Base-by-base conservation (phyloP, 2,329 filamentous ascomycete genomes). In the Ophiocordyceps camponoti-floridani region DNA sequence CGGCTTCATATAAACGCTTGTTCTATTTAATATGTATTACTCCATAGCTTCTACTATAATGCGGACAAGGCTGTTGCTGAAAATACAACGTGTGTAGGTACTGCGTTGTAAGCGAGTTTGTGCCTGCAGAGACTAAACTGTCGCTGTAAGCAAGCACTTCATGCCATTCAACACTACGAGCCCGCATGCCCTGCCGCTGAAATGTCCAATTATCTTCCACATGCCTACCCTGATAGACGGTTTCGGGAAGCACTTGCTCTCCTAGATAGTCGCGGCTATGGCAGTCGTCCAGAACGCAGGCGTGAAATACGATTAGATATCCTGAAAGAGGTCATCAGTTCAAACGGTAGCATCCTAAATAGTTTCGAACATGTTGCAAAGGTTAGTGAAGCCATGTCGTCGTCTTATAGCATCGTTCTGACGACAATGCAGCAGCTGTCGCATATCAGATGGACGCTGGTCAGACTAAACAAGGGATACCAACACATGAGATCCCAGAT, bases 241-340 rank as follows among this genome's bases (percentile, higher is more conserved):
- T 94, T 96, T 52, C 77, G 86, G 51, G 84, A 94, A 66, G 81
- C 87, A 13, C 66, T 98, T 28, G 69, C 75, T 44, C 76, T 91
- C 1, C 66, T 96, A 18, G 89, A 95, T 61, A 66, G 75, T 43
- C 74, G 84, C 33, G 71, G 72, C 1, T 61, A 87, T 13, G 66
- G 72, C 45, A 95, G 94, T 57, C 84, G 77, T 12, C 72, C 84
- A 10, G 83, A 88, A 51, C 82, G 79, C 3, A 75, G 91, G 44
- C 77, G 89, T 6, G 80, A 84, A 47, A 64, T 96, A 14, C 78
- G 88, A 14, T 63, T 94, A 1, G 79, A 93, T 57, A 71, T 94
- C 1, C 87, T 96, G 58, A 89, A 83, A 59, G 88, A 96, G 57
- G 84, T 95, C 35, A 88, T 96, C 46, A 77, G 89, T 51, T 87